Evolutionary conservation across 495 filamentous ascomycete genomes (phyloP).

Genomic region (Staphylotrichum tortipilum): DNA sequence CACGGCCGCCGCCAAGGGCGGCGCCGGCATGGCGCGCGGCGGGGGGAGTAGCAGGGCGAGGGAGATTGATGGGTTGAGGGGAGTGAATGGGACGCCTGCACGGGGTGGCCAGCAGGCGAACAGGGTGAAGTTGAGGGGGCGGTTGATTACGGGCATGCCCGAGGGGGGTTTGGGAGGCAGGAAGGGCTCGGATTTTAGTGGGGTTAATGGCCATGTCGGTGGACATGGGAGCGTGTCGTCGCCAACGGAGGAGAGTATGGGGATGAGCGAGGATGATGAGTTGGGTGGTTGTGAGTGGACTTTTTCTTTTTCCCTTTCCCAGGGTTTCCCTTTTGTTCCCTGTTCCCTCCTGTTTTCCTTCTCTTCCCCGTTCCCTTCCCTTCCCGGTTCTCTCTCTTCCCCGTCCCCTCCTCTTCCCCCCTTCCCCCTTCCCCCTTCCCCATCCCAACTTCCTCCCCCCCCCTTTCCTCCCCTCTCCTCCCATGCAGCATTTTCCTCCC

Average conservation of each 20-base stretch:
- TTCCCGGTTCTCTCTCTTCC: too few relatives aligned
- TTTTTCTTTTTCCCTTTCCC: neutral
- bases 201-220: slow-evolving; percentile 2
- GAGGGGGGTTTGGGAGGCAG: slow-evolving; percentile 24
- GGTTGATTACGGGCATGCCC: slow-evolving; percentile 42
- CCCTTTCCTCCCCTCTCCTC: too few relatives aligned
- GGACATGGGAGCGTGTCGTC: slow-evolving; percentile 35
- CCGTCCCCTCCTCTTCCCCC: too few relatives aligned
- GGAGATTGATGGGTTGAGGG: slow-evolving; percentile 32
- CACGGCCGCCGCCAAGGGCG: slow-evolving; percentile 38
- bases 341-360: too few relatives aligned
- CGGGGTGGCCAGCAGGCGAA: neutral
- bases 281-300: slow-evolving; percentile 78
- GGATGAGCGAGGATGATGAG: slow-evolving; percentile 76
- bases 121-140: slow-evolving; percentile 46
- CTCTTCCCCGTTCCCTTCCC: too few relatives aligned
- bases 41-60: slow-evolving; percentile 25
- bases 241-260: slow-evolving; percentile 50
- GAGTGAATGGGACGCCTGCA: neutral
- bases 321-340: neutral
- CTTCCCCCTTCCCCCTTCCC: too few relatives aligned
- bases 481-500: too few relatives aligned
- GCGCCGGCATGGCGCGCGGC: slow-evolving; percentile 13
- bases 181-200: slow-evolving; percentile 24
- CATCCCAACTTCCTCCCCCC: too few relatives aligned